Percentiles rank a stretch among this genome's conserved stretches.
Conservation (phyloP, 176 grass and related monocot species). For the Oryza meridionalis region DNA sequence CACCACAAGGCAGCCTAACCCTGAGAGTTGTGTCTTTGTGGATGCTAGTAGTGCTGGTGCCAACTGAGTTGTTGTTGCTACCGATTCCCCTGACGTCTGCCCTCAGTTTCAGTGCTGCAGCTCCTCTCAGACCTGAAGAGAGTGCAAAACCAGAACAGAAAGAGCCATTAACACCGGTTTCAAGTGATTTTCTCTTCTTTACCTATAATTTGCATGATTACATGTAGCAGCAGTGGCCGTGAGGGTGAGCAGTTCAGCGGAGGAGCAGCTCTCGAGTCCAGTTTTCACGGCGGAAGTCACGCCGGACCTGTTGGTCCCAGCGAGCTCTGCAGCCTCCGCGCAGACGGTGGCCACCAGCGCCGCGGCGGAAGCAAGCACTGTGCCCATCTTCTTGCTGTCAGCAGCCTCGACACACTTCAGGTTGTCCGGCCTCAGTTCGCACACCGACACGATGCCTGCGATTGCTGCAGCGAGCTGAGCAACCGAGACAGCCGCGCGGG, state of each 20-base stretch:
- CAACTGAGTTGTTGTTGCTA: constrained; percentile 30
- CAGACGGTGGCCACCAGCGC: constrained; percentile 93
- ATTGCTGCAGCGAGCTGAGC: constrained; percentile 74
- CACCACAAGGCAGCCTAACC: constrained; percentile 67
- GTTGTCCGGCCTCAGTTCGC: constrained; percentile 38
- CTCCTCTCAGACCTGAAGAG: too few species aligned
- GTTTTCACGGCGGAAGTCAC: too few species aligned
- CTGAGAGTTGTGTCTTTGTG: constrained; percentile 63
- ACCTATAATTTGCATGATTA: too few species aligned
- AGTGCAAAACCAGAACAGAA: too few species aligned
- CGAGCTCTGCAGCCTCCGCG: constrained; percentile 74
- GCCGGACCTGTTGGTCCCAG: constrained; percentile 41
- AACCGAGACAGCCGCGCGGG: constrained; percentile 74
- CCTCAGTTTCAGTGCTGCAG: too few species aligned
- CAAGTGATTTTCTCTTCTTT: too few species aligned
- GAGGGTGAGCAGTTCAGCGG: too few species aligned
- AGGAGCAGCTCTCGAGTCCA: too few species aligned
- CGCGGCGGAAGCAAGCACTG: constrained; percentile 65
- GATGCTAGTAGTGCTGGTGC: constrained; percentile 51
- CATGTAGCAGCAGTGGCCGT: too few species aligned
- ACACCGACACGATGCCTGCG: constrained; percentile 59
- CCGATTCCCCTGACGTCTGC: constrained; percentile 8
- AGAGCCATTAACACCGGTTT: too few species aligned
- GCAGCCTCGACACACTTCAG: too few species aligned
- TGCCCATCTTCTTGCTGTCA: constrained; percentile 33